Evolutionary conservation across 2,329 filamentous ascomycete genomes (phyloP).

Genomic region (Coleophoma crateriformis): DNA sequence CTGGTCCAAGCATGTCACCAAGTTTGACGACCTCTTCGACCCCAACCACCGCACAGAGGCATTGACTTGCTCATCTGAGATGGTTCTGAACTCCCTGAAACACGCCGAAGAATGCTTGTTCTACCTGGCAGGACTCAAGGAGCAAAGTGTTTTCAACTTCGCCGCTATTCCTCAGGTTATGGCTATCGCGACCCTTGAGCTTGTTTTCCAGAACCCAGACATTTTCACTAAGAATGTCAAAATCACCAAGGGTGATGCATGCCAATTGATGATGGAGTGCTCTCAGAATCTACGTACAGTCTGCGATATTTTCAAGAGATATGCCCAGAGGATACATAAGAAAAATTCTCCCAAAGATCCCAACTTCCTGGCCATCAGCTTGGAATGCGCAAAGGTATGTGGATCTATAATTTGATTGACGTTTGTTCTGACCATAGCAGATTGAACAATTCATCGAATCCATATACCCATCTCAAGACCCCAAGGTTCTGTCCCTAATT

Average conservation of each 20-base stretch:
- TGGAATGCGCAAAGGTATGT: conserved; percentile 76
- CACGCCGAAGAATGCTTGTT: conserved; percentile 93
- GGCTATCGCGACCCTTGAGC: conserved; percentile 91
- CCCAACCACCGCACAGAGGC: conserved; percentile 72
- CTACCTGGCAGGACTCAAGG: conserved; percentile 90
- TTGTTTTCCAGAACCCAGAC: conserved; percentile 84
- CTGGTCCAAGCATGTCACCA: conserved; percentile 90
- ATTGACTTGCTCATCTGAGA: conserved; percentile 82
- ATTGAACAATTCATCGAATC: conserved; percentile 95
- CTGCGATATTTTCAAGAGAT: conserved; percentile 75
- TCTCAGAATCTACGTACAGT: conserved; percentile 83
- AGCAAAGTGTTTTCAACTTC: conserved; percentile 99
- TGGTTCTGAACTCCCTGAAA: conserved; percentile 85
- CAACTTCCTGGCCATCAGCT: conserved; percentile 86
- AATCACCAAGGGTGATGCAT: conserved; percentile 93
- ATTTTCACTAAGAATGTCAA: conserved; percentile 89
- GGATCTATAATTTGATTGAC: neutral
- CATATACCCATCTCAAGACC: conserved; percentile 80
- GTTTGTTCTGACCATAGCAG: conserved; percentile 34
- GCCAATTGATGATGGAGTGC: conserved; percentile 84
- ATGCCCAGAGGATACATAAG: conserved; percentile 76
- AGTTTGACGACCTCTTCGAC: conserved; percentile 86
- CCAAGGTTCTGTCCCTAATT: conserved; percentile 47
- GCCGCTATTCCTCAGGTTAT: conserved; percentile 94
- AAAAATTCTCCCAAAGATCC: conserved; percentile 94